Evolutionary conservation across 2,329 filamentous ascomycete species (phyloP), one percentile per base, ranked within the genome.

Genomic region (Pyricularia sp.): DNA sequence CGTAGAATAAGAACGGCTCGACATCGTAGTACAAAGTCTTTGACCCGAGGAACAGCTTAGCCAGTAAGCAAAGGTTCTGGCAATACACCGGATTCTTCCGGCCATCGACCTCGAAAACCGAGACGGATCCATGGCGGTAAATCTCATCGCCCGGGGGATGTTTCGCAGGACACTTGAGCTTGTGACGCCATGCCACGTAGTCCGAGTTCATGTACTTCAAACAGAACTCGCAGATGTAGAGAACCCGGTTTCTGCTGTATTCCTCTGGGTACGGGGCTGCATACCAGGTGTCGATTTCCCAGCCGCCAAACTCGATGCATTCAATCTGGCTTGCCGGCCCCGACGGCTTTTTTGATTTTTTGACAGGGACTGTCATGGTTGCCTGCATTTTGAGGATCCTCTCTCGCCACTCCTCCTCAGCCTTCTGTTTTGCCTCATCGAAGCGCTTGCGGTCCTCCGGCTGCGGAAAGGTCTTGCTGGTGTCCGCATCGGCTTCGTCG

Each of bases 211-310:
- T 97, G 81, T 99, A 99, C 80, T 98, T 99, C 70, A 99, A 84
- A 77, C 95, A 99, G 79, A 98, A 99, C 78, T 99, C 96, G 84
- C 95, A 99, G 72, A 99, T 98, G 79, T 97, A 98, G n/a, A 99
- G 86, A 55, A 97, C 92, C 33, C 92, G 90, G 77, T 99, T 98
- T 72, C 94, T 89, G 78, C 93, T 98, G 82, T 99, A 99, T 79
- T 99, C 95, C 77, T 97, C 95, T 0, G 95, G 95, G 77, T 99
- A 99, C 14, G 95, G 96, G 58, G 95, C 95, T 33, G 95, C 94
- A 80, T 99, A 97, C 94, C 95, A 98, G 3, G 95, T 99, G 77
- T 99, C 95, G 74, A 99, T 99, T 78, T 99, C 95, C 85, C 91
- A 96, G 67, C 93, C 93, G 64, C 95, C 95, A 80, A 99, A 98